Base-by-base conservation (phyloP, 768 basidiomycete genomes). In the Fomitopsis serialis region DNA sequence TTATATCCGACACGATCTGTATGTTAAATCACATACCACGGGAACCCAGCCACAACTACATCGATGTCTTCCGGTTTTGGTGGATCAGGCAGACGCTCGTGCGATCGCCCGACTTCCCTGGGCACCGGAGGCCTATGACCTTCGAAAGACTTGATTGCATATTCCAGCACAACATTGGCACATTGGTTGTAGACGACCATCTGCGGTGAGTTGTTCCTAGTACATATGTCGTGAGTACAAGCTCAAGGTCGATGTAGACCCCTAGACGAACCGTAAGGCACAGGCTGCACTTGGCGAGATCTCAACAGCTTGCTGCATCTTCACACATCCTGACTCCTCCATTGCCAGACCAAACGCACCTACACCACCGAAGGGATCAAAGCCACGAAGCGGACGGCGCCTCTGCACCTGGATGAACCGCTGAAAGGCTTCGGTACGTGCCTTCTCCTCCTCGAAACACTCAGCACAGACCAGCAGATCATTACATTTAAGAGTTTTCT, bases 251-350 rank as follows among this genome's bases (percentile, higher is more conserved):
- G 19, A 45, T 45, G 9, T 25, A 27, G 27, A 32, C 3, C 10
- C 19, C 6, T 32, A n/a, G 21, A 45, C 22, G 21, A 21, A 87
- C 90, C 68, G 70, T 15, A 86, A 69, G 1, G 89, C 88, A 53
- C 70, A 68, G 0, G 85, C 84, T 8, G 91, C 87, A 63, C 85
- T 87, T 0, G 89, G 87, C n/a, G 79, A 73, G 21, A 89, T 82
- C 58, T 92, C 90, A 42, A 90, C 68, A 0, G 82, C 78, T 69
- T 87, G 81, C 0, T 81, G 82, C 3, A 87, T 61, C 54, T 79
- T 74, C 47, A 87, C 57, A 48, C 78, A 81, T 3, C 72, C 81
- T 2, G 76, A 72, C 36, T 78, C 70, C 15, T 77, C 75, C 67
- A 89, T 66, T 0, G 79, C 86, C 19, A 76, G 64, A 48, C 78